phyloP scores from a whole-genome alignment of 2,329 filamentous ascomycete species.

The Grosmannia penicillata region DNA sequence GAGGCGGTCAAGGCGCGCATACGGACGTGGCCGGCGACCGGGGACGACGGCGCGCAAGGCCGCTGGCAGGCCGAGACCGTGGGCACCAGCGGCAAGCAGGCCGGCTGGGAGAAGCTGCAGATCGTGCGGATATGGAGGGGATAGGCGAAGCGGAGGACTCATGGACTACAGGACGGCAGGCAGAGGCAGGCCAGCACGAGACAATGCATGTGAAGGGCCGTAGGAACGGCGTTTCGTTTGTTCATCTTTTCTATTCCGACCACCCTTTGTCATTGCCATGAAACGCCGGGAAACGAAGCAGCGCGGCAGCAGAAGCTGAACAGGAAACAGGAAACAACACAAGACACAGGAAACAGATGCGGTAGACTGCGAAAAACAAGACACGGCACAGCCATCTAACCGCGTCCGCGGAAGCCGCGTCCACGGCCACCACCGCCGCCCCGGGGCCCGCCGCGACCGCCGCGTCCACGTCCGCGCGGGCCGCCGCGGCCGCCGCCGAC shows the following conservation, averaged over 20 bases:
- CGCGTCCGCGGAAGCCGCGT: conserved; percentile 7
- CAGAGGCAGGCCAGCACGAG: no score
- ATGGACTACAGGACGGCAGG: no score
- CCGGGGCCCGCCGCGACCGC: conserved; percentile 6
- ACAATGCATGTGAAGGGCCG: no score
- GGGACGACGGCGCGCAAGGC: conserved; percentile 7
- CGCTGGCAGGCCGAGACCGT: conserved; percentile 65
- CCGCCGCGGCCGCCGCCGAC: conserved; percentile 31
- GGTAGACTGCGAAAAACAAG: no score
- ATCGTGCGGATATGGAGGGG: conserved; percentile 74
- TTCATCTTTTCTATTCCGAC: neutral
- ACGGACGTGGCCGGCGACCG: conserved; percentile 6
- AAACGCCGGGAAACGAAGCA: neutral
- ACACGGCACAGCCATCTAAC: no score
- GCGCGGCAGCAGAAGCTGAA: neutral
- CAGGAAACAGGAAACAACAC: neutral
- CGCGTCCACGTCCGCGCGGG: conserved; percentile 19
- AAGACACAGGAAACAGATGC: neutral
- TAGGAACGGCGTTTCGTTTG: no score
- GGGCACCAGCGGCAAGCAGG: conserved; percentile 68
- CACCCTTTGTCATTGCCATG: neutral
- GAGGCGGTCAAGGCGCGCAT: conserved; percentile 23
- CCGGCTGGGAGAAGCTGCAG: conserved; percentile 88
- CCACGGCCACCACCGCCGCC: conserved; percentile 9
- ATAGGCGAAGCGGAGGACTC: neutral